Conservation (phyloP, 306 rosid genomes). For the Lupinus albus region DNA sequence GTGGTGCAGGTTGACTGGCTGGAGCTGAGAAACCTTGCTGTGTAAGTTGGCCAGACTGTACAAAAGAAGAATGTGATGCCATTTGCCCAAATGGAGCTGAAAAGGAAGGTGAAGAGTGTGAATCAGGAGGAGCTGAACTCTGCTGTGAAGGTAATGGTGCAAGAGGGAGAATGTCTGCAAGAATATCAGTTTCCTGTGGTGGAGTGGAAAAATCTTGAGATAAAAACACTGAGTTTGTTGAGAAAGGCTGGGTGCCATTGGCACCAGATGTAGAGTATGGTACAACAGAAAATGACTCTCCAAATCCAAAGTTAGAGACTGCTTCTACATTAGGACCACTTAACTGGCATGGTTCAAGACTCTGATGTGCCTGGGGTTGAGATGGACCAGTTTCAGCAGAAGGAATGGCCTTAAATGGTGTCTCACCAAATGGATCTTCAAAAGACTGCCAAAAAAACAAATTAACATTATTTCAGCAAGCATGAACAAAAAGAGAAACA, state of each 20-base stretch:
- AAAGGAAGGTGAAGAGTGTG: constrained; percentile 44
- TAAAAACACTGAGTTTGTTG: constrained; percentile 47
- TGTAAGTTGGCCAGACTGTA: constrained; percentile 8
- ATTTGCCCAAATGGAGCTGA: constrained; percentile 34
- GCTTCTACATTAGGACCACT: constrained; percentile 40
- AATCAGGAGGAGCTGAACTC: constrained; percentile 44
- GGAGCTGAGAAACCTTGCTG: constrained; percentile 34
- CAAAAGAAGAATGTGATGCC: constrained; percentile 29
- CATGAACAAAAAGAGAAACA: constrained; percentile 21
- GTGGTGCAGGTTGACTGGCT: constrained; percentile 22
- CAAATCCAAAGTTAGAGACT: constrained; percentile 52
- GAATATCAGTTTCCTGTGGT: constrained; percentile 63
- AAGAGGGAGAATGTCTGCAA: constrained; percentile 79
- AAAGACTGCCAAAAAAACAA: constrained; percentile 57
- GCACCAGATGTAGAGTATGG: constrained; percentile 48
- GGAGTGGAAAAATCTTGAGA: constrained; percentile 54
- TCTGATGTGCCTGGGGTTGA: constrained; percentile 51
- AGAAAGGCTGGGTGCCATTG: constrained; percentile 43
- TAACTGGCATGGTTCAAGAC: constrained; percentile 41
- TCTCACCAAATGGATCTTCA: constrained; percentile 80
- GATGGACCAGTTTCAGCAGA: constrained; percentile 47
- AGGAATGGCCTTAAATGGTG: constrained; percentile 74
- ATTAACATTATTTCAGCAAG: constrained; percentile 28
- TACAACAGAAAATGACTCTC: constrained; percentile 61
- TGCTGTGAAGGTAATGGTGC: constrained; percentile 61